Conservation (phyloP, 805 yeast species). For the Lachancea lanzarotensis region DNA sequence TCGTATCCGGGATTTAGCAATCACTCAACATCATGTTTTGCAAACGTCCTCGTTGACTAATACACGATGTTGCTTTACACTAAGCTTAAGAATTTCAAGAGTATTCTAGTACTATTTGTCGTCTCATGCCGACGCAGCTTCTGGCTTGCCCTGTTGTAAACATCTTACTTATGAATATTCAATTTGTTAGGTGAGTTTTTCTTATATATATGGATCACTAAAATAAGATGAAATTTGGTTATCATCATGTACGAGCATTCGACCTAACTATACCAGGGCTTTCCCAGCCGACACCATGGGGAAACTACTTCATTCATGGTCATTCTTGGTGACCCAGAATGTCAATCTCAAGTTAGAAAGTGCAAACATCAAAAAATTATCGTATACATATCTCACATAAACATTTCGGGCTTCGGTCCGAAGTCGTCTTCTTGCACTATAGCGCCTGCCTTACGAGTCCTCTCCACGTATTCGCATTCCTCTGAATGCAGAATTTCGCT, state of each 20-base stretch:
- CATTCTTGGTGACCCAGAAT: background rate
- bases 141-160: too few species aligned
- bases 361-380: background rate
- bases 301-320: background rate
- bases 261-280: too few species aligned
- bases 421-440: slow-evolving; percentile 92
- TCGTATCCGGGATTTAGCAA: slow-evolving; percentile 6
- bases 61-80: background rate
- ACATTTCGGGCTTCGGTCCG: slow-evolving; percentile 67
- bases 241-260: too few species aligned
- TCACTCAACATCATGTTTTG: background rate
- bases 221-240: too few species aligned
- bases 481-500: slow-evolving; percentile 57
- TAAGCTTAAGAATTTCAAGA: background rate
- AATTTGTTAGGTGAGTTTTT: too few species aligned
- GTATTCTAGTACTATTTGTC: too few species aligned
- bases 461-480: slow-evolving; percentile 74
- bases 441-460: slow-evolving; percentile 83
- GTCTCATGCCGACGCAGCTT: too few species aligned
- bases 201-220: too few species aligned
- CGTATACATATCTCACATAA: slow-evolving; percentile 3
- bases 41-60: slow-evolving; percentile 8
- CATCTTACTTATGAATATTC: too few species aligned
- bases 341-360: background rate
- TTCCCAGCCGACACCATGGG: background rate